Conservation (phyloP, 176 grass and related monocot species). For the Bothriochloa decipiens region DNA sequence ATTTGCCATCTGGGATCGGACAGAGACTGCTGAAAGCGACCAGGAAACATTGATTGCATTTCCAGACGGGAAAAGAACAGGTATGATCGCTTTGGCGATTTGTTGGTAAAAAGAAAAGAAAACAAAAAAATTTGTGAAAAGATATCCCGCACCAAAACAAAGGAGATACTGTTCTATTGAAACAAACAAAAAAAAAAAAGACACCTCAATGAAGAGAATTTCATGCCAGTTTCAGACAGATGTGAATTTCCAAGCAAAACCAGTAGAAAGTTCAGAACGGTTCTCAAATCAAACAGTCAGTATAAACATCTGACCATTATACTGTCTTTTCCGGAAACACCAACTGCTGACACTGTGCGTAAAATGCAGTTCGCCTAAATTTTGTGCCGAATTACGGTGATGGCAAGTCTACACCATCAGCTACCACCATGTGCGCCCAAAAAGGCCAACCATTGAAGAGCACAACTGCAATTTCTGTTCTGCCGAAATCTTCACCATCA, state of each 20-base stretch:
- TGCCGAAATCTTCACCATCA: background rate
- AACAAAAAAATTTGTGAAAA: background rate
- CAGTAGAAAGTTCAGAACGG: background rate
- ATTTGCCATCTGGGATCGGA: slow-evolving; percentile 5
- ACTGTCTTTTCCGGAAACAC: background rate
- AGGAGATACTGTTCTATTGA: background rate
- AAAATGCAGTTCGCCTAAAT: background rate
- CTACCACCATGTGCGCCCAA: background rate
- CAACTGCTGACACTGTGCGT: background rate
- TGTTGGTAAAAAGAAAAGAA: background rate
- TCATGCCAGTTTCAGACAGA: background rate
- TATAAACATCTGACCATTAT: background rate
- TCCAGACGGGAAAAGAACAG: background rate
- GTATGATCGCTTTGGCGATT: background rate
- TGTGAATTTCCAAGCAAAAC: background rate
- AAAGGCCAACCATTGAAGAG: slow-evolving; percentile 14
- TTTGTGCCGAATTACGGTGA: background rate
- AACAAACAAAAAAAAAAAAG: background rate
- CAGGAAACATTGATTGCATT: slow-evolving; percentile 16
- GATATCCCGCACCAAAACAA: background rate
- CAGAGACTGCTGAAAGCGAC: slow-evolving; percentile 22
- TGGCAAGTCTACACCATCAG: slow-evolving; percentile 25
- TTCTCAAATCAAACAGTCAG: background rate
- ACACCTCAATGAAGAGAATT: background rate
- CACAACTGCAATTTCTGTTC: background rate